phyloP scores from a whole-genome alignment of 2,329 filamentous ascomycete genomes.

The Ascochyta fabae region DNA sequence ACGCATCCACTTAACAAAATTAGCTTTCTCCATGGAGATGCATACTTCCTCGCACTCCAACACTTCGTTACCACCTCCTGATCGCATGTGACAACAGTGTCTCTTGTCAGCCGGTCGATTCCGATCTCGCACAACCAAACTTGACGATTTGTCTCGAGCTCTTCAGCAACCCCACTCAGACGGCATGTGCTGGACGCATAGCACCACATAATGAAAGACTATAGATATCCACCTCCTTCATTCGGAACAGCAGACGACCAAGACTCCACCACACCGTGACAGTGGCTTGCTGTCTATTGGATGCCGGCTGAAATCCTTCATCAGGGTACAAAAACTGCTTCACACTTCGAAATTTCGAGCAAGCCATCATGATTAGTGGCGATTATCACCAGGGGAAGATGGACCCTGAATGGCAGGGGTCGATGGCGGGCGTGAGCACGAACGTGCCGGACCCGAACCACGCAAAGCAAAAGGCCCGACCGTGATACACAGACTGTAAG shows the following conservation, averaged over 20 bases:
- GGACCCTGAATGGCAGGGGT: constrained; percentile 16
- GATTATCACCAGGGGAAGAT: constrained; percentile 17
- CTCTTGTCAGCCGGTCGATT: constrained; percentile 15
- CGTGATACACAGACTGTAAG: not conserved
- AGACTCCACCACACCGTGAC: not conserved
- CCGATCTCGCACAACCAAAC: constrained; percentile 7
- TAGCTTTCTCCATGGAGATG: not conserved
- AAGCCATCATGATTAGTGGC: constrained; percentile 14
- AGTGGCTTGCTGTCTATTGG: not conserved
- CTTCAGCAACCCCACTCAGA: constrained; percentile 2
- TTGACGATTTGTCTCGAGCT: constrained; percentile 4
- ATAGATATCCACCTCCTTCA: not conserved
- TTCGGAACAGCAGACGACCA: constrained; percentile 3
- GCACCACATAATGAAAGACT: not conserved
- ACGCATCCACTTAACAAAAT: not conserved
- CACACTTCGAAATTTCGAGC: constrained; percentile 4
- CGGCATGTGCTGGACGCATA: constrained; percentile 4
- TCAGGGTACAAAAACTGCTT: not conserved
- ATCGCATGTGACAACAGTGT: constrained; percentile 1
- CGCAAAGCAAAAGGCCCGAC: not conserved
- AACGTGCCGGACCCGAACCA: constrained; percentile 8
- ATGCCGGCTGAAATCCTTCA: not conserved
- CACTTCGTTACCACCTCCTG: not conserved
- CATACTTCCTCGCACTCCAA: not conserved
- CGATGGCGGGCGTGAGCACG: not conserved